phyloP scores from a whole-genome alignment of 1,139 yeast species.

The Blastobotrys petasosporus region DNA sequence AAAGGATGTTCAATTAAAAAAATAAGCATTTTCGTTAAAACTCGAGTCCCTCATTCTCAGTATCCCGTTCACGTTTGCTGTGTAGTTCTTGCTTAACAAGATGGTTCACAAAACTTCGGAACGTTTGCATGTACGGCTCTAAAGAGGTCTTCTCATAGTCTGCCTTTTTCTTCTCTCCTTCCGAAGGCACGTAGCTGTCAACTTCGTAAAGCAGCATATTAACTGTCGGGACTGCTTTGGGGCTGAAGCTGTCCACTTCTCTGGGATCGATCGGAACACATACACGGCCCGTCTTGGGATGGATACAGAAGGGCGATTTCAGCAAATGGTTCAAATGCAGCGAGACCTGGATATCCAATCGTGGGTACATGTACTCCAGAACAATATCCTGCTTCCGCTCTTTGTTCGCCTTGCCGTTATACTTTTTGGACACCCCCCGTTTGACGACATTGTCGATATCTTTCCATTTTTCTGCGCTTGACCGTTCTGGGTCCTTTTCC shows the following conservation, averaged over 20 bases:
- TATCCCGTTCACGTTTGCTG: conserved; percentile 21
- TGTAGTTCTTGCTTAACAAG: conserved; percentile 49
- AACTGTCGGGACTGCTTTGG: conserved; percentile 74
- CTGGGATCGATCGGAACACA: conserved; percentile 86
- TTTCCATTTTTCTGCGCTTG: conserved; percentile 66
- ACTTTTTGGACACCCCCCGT: conserved; percentile 40
- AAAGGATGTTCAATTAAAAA: conserved; percentile 13
- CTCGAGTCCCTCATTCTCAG: conserved; percentile 20
- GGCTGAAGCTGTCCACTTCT: conserved; percentile 57
- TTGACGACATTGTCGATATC: conserved; percentile 64
- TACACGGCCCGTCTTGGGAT: conserved; percentile 92
- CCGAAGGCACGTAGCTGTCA: conserved; percentile 37
- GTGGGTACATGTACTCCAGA: conserved; percentile 76
- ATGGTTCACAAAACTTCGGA: conserved; percentile 54
- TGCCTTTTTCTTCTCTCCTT: conserved; percentile 25
- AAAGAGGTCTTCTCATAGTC: conserved; percentile 66
- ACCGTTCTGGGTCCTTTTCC: conserved; percentile 42
- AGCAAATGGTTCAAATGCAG: conserved; percentile 83
- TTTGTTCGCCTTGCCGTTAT: conserved; percentile 38
- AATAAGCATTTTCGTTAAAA: conserved; percentile 14
- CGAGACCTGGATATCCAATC: conserved; percentile 90
- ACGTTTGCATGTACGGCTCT: conserved; percentile 68
- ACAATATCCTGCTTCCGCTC: conserved; percentile 84
- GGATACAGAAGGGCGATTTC: conserved; percentile 97
- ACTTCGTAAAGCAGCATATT: conserved; percentile 52